These are phyloP conservation scores for Marchantia paleacea DNA, from an alignment of 225 moss, liverwort and hornwort species.

Conservation along the genomic window DNA sequence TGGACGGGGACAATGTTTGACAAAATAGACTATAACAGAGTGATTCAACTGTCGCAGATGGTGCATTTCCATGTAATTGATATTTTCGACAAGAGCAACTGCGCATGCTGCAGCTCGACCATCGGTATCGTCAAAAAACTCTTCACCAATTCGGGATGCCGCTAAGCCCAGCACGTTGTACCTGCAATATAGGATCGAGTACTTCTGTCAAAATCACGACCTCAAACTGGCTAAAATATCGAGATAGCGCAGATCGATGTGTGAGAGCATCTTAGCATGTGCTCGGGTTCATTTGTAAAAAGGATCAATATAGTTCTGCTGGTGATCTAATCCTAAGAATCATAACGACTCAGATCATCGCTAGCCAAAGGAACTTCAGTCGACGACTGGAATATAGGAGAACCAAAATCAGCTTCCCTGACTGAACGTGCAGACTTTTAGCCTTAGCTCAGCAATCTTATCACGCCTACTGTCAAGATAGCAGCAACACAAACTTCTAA, in stretches of 20 bases:
- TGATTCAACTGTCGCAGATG: slow-evolving; percentile 88
- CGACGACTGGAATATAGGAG: too few species aligned
- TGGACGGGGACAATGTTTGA: slow-evolving; percentile 62
- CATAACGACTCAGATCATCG: too few species aligned
- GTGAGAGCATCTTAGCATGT: background rate
- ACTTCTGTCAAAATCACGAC: background rate
- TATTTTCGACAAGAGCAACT: slow-evolving; percentile 77
- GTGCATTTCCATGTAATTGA: slow-evolving; percentile 89
- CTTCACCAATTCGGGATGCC: slow-evolving; percentile 68
- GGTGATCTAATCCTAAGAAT: too few species aligned
- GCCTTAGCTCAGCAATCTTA: too few species aligned
- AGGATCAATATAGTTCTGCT: too few species aligned
- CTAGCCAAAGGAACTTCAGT: too few species aligned
- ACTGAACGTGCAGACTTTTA: too few species aligned
- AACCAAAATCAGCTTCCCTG: too few species aligned
- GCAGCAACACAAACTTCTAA: too few species aligned
- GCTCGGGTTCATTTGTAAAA: too few species aligned
- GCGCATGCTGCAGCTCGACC: slow-evolving; percentile 64
- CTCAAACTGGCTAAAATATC: background rate
- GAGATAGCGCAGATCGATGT: background rate
- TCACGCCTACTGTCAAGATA: too few species aligned
- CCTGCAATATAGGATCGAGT: slow-evolving; percentile 35
- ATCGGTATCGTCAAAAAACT: slow-evolving; percentile 76
- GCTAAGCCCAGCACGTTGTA: slow-evolving; percentile 90
- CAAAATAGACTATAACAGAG: slow-evolving; percentile 65